Conservation (phyloP, 2,329 filamentous ascomycete genomes). For the Simplicillium aogashimaense region DNA sequence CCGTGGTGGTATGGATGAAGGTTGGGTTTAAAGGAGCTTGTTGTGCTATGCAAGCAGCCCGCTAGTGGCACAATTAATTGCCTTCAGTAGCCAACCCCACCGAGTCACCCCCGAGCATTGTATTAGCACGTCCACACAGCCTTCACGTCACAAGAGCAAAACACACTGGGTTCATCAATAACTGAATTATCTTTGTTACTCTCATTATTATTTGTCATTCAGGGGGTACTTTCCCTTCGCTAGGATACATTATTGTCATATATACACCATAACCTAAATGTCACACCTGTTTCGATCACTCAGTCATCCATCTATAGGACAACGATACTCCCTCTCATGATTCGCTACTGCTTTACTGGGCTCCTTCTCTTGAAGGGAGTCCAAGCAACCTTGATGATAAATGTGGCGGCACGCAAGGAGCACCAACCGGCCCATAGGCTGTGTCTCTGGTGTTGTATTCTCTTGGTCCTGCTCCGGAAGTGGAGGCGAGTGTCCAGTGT, state of each 20-base stretch:
- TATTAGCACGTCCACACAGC: no score
- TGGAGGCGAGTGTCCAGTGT: slow-evolving; percentile 31
- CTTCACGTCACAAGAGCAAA: no score
- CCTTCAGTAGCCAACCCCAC: no score
- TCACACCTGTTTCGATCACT: background rate
- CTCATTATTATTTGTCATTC: no score
- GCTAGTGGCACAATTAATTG: no score
- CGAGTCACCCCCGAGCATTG: no score
- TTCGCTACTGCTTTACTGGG: slow-evolving; percentile 34
- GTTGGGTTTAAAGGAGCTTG: no score
- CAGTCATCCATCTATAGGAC: slow-evolving; percentile 44
- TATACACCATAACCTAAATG: background rate
- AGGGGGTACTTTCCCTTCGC: background rate
- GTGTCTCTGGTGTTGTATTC: slow-evolving; percentile 24
- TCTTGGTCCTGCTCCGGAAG: slow-evolving; percentile 22
- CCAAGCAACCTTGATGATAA: slow-evolving; percentile 59
- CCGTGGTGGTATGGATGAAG: no score
- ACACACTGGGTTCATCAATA: no score
- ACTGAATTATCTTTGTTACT: no score
- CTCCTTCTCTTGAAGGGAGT: slow-evolving; percentile 49
- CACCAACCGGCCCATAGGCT: slow-evolving; percentile 53
- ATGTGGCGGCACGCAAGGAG: slow-evolving; percentile 63
- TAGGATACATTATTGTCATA: background rate
- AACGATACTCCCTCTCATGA: slow-evolving; percentile 39
- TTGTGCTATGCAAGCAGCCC: no score